phyloP scores from a whole-genome alignment of 495 filamentous ascomycete species.

The Neurospora sp. region DNA sequence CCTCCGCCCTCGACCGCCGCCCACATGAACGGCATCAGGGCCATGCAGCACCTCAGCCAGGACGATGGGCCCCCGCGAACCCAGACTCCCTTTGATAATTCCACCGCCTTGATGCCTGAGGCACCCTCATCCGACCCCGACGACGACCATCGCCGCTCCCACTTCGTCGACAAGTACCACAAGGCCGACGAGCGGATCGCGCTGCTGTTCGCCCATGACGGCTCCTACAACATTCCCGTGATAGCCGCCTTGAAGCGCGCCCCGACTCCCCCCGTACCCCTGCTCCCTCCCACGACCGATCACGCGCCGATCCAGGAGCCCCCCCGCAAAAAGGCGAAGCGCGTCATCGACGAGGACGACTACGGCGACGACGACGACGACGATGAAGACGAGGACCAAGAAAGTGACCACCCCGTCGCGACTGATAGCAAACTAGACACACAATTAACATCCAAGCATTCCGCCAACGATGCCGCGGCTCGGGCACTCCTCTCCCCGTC shows the following conservation, averaged over 20 bases:
- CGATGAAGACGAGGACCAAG: constrained; percentile 51
- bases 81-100: constrained; percentile 29
- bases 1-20: constrained; percentile 23
- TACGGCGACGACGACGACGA: constrained; percentile 86
- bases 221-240: constrained; percentile 40
- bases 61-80: constrained; percentile 31
- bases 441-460: constrained; percentile 42
- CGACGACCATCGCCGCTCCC: constrained; percentile 33
- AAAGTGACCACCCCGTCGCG: constrained; percentile 37
- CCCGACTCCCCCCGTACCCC: constrained; percentile 17
- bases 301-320: constrained; percentile 37
- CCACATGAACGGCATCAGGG: constrained; percentile 24
- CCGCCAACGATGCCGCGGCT: constrained; percentile 33
- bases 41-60: constrained; percentile 14
- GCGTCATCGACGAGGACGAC: constrained; percentile 61
- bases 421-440: constrained; percentile 32
- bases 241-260: constrained; percentile 32
- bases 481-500: constrained; percentile 42
- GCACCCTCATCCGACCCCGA: constrained; percentile 35
- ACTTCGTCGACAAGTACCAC: constrained; percentile 35
- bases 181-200: constrained; percentile 35
- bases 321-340: constrained; percentile 39
- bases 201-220: constrained; percentile 71
- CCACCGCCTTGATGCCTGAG: constrained; percentile 39
- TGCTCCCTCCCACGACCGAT: constrained; percentile 36